phyloP scores from a whole-genome alignment of 352 stramenopile genomes.

The Pilasporangium apinafurcum region DNA sequence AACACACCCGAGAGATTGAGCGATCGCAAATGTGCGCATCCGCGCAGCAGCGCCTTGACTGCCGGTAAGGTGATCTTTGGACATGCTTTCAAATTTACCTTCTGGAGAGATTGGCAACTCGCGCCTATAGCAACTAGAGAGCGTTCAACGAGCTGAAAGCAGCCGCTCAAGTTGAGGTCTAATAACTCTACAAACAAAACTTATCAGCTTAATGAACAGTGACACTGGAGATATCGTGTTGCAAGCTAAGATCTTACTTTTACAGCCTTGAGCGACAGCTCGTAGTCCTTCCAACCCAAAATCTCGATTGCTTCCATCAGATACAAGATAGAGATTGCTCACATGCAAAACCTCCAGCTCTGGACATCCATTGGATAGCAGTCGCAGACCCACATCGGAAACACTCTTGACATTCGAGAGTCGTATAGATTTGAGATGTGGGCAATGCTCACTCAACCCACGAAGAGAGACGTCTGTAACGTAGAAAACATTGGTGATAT shows the following conservation, averaged over 20 bases:
- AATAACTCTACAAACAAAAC: conserved; percentile 19
- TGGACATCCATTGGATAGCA: conserved; percentile 78
- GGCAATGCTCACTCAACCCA: conserved; percentile 30
- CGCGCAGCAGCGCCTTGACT: conserved; percentile 51
- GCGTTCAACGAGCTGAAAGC: conserved; percentile 79
- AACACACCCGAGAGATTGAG: conserved; percentile 53
- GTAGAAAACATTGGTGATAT: conserved; percentile 77
- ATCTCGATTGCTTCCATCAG: conserved; percentile 88
- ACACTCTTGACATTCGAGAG: conserved; percentile 70
- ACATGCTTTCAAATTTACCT: conserved; percentile 80
- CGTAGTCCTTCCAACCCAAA: conserved; percentile 91
- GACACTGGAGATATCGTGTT: not conserved
- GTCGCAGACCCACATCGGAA: conserved; percentile 78
- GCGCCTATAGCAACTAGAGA: conserved; percentile 71
- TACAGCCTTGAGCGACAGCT: conserved; percentile 60
- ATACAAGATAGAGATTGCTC: conserved; percentile 86
- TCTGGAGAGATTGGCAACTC: conserved; percentile 41
- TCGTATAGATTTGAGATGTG: conserved; percentile 21
- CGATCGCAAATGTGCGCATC: conserved; percentile 29
- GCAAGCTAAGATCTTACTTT: conserved; percentile 10
- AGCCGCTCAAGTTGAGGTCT: conserved; percentile 57
- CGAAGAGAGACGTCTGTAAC: conserved; percentile 79
- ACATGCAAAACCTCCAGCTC: conserved; percentile 69
- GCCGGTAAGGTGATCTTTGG: conserved; percentile 70
- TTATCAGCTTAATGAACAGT: not conserved